Evolutionary conservation across 257 asterid species (phyloP).

Genomic region (Cynanchum wilfordii): DNA sequence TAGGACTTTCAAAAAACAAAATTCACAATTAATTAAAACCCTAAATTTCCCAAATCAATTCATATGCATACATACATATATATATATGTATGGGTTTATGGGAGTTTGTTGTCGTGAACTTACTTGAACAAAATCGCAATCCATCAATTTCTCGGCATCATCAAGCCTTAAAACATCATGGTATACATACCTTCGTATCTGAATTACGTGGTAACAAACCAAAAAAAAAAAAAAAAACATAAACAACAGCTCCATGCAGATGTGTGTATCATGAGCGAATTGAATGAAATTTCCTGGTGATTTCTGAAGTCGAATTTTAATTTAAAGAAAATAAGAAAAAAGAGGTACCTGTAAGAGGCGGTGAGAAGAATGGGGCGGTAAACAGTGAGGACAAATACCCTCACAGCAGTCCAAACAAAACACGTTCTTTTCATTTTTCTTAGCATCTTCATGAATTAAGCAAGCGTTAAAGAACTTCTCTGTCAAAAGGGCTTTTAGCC

Average conservation of each 20-base stretch:
- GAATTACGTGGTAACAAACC: slow-evolving; percentile 13
- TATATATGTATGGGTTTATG: not conserved
- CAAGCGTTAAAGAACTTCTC: slow-evolving; percentile 76
- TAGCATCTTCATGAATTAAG: slow-evolving; percentile 49
- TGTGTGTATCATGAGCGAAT: not conserved
- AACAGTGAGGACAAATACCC: slow-evolving; percentile 66
- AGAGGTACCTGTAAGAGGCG: slow-evolving; percentile 59
- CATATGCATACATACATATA: no score
- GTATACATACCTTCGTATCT: slow-evolving; percentile 55
- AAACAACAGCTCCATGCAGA: not conserved
- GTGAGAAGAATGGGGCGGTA: slow-evolving; percentile 47
- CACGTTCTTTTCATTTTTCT: slow-evolving; percentile 66
- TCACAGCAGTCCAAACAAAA: slow-evolving; percentile 74
- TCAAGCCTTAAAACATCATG: slow-evolving; percentile 59
- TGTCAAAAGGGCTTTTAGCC: slow-evolving; percentile 49
- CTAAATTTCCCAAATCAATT: not conserved
- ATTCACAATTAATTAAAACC: not conserved
- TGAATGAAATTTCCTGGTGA: not conserved
- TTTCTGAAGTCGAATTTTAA: not conserved
- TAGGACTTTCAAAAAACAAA: slow-evolving; percentile 22
- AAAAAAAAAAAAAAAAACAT: not conserved
- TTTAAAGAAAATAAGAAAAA: not conserved
- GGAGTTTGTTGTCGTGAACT: slow-evolving; percentile 1
- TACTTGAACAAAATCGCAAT: slow-evolving; percentile 71
- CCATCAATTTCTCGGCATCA: slow-evolving; percentile 48